Percentiles rank a stretch among this genome's conserved stretches.
phyloP scores from a whole-genome alignment of 805 yeast genomes.

The Sugiyamaella boreocaroliniensis region DNA sequence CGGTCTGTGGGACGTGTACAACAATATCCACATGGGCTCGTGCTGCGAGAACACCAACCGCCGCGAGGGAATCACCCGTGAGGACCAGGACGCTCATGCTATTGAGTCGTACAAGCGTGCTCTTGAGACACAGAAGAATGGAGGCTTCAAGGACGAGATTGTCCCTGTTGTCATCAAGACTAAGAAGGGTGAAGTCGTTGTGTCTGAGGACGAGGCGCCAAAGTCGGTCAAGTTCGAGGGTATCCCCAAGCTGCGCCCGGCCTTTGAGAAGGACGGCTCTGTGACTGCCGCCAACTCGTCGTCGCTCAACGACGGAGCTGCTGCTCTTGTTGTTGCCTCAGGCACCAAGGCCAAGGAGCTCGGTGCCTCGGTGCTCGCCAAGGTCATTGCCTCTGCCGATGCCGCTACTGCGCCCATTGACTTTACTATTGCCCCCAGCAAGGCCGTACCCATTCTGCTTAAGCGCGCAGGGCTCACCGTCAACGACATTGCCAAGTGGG shows the following conservation, averaged over 20 bases:
- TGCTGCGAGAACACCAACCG: constrained; percentile 91
- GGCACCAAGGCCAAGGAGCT: constrained; percentile 71
- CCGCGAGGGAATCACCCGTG: constrained; percentile 68
- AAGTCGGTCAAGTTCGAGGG: constrained; percentile 62
- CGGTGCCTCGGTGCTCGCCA: constrained; percentile 64
- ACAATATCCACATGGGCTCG: constrained; percentile 82
- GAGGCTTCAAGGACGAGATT: constrained; percentile 73
- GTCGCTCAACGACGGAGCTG: constrained; percentile 92
- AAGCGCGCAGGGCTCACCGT: constrained; percentile 64
- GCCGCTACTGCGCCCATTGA: constrained; percentile 90
- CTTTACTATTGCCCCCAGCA: constrained; percentile 89
- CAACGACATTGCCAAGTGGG: constrained; percentile 73
- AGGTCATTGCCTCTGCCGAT: constrained; percentile 87
- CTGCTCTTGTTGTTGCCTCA: constrained; percentile 80
- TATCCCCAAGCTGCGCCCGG: constrained; percentile 74
- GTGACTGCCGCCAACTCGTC: constrained; percentile 96
- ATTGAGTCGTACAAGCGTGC: constrained; percentile 77
- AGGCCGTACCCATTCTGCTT: constrained; percentile 88
- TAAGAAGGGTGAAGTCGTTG: constrained; percentile 60
- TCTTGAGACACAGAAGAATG: constrained; percentile 57
- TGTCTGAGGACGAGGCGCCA: constrained; percentile 73
- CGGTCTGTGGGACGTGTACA: constrained; percentile 86
- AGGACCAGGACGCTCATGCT: constrained; percentile 81
- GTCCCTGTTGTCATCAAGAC: constrained; percentile 71
- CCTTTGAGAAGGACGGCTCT: constrained; percentile 87